A percentile compares a stretch with the other conserved stretches of the same genome.
phyloP scores from a whole-genome alignment of 2,329 filamentous ascomycete species.

The Botrytis aclada region DNA sequence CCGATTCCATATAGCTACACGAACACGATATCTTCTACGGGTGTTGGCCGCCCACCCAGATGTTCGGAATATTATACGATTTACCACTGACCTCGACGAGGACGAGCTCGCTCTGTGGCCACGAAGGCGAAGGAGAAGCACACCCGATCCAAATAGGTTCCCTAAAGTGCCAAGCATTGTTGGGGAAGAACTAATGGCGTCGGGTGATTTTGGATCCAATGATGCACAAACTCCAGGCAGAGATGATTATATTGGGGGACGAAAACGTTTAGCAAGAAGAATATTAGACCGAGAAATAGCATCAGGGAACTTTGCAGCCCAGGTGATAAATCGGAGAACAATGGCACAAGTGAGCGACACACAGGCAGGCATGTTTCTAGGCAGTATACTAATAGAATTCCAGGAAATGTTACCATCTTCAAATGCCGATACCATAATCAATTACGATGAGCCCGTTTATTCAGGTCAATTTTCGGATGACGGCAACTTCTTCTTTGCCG shows the following conservation, averaged over 20 bases:
- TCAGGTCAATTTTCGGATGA: conserved; percentile 96
- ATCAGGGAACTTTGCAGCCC: conserved; percentile 57
- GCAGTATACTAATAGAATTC: neutral
- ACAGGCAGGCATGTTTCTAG: neutral
- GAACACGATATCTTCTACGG: conserved; percentile 28
- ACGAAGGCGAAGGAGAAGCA: conserved; percentile 44
- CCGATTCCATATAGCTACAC: conserved; percentile 29
- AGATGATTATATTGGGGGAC: conserved; percentile 34
- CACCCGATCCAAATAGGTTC: conserved; percentile 58
- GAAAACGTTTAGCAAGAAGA: conserved; percentile 61
- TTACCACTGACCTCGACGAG: conserved; percentile 27
- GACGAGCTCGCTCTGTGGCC: conserved; percentile 41
- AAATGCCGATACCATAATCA: conserved; percentile 79
- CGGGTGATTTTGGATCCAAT: conserved; percentile 74
- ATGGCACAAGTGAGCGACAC: conserved; percentile 59
- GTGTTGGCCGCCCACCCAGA: conserved; percentile 26
- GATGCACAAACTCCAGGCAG: conserved; percentile 45
- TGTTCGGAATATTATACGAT: conserved; percentile 11
- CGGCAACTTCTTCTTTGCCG: conserved; percentile 94
- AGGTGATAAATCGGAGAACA: conserved; percentile 58
- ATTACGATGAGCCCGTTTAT: conserved; percentile 83
- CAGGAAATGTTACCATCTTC: conserved; percentile 75
- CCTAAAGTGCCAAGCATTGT: conserved; percentile 81
- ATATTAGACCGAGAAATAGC: conserved; percentile 82
- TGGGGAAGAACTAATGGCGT: conserved; percentile 75